Evolutionary conservation across 306 rosid genomes (phyloP), one percentile per base, ranked within the genome.

Genomic region (Phaseolus lunatus): DNA sequence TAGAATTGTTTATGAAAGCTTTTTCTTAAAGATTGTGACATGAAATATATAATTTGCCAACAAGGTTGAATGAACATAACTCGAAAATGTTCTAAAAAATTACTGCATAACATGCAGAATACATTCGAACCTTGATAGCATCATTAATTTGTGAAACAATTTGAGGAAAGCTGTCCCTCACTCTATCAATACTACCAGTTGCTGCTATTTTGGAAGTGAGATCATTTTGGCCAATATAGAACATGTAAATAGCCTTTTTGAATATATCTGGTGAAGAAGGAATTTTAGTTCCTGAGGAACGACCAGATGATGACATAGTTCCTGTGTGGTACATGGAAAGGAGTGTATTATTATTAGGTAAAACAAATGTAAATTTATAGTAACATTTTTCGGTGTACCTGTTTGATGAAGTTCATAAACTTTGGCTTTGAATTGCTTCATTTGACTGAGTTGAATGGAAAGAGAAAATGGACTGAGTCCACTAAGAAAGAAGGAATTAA

Each of bases 201-300:
- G 72, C 81, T 39, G 70, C 88, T 72, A 94, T 80, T 69, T 88
- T 90, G 83, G 97, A 89, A 45, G 96, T 92, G 86, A 90, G 92
- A 75, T 92, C 97, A 80, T 89, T 95, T 82, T 95, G 98, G n/a
- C 98, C 98, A 81, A 90, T 89, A 35, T 92, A 88, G 48, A 95
- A 77, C 8, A 86, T 88, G 77, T 90, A 95, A 31, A 92, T 67
- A 2, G 97, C 90, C 75, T 88, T 90, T 63, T 88, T 84, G 7
- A 95, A 87, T 12, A 90, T 71, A 77, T 89, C 85, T 1, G 84
- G 86, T 3, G 89, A 50, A 73, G 89, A 50, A 73, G 98, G 98
- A 68, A 94, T 82, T 18, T 71, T 80, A 2, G 59, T 47, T 24
- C 27, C 27, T 24, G 27, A 1, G 1, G 27, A 24, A 24, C 27